A percentile compares a stretch with the other conserved stretches of the same genome.
phyloP scores from a whole-genome alignment of 352 stramenopile species.

The Saprolegnia diclina region DNA sequence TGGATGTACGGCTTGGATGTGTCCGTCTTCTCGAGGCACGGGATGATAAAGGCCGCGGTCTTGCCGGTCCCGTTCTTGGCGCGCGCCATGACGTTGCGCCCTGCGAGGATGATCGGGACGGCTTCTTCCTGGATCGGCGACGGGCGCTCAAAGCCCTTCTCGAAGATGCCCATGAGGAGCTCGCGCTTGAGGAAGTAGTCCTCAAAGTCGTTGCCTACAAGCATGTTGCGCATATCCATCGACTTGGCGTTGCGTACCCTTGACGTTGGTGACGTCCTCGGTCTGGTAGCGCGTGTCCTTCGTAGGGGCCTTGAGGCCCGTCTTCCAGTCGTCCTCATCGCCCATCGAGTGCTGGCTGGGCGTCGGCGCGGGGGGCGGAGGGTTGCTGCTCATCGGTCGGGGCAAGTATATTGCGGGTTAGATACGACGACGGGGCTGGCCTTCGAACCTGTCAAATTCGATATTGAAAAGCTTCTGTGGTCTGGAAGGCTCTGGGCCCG shows the following conservation, averaged over 20 bases:
- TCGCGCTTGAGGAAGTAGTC: slow-evolving; percentile 99
- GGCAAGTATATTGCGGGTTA: slow-evolving; percentile 3
- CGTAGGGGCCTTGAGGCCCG: slow-evolving; percentile 62
- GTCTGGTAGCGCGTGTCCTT: slow-evolving; percentile 89
- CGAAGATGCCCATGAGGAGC: slow-evolving; percentile 99
- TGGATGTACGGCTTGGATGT: slow-evolving; percentile 95
- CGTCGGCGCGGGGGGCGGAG: slow-evolving; percentile 8
- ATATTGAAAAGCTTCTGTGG: slow-evolving; percentile 27
- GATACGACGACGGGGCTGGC: neutral
- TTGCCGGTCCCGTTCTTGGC: slow-evolving; percentile 99
- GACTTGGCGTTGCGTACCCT: slow-evolving; percentile 42
- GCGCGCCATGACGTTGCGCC: slow-evolving; percentile 96
- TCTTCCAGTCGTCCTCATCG: slow-evolving; percentile 51
- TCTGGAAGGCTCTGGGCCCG: neutral
- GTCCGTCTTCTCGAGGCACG: slow-evolving; percentile 99
- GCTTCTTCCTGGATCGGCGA: slow-evolving; percentile 99
- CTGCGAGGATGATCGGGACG: slow-evolving; percentile 98
- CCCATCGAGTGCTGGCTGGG: neutral
- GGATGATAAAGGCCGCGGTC: slow-evolving; percentile 99
- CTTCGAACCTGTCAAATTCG: slow-evolving; percentile 21
- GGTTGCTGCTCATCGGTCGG: slow-evolving; percentile 12
- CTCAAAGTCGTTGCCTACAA: slow-evolving; percentile 95
- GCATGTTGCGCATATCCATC: slow-evolving; percentile 1
- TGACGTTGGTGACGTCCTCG: slow-evolving; percentile 98
- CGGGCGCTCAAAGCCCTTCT: slow-evolving; percentile 99